Evolutionary conservation across 1,284 basidiomycete genomes (phyloP).

Genomic region (Xerocomus nothofagi): DNA sequence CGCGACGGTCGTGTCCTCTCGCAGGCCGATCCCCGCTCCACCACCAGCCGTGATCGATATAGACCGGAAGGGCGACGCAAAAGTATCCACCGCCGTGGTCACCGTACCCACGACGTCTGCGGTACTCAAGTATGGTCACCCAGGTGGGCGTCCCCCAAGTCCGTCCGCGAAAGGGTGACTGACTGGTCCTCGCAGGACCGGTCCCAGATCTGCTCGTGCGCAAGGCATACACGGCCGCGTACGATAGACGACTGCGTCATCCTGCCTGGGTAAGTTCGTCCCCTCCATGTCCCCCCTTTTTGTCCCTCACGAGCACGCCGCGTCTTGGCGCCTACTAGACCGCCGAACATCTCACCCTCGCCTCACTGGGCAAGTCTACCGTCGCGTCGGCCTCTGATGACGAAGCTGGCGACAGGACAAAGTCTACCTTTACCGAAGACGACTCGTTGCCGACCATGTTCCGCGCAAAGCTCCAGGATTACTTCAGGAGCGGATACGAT

Average conservation of each 20-base stretch:
- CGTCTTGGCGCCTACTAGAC: slow-evolving; percentile 53
- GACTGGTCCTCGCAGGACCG: slow-evolving; percentile 59
- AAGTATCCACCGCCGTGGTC: slow-evolving; percentile 27
- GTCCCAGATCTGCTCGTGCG: slow-evolving; percentile 78
- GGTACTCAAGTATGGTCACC: slow-evolving; percentile 72
- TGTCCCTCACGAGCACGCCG: not conserved
- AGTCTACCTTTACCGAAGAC: slow-evolving; percentile 89
- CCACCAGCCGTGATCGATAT: slow-evolving; percentile 39
- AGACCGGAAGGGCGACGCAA: slow-evolving; percentile 37
- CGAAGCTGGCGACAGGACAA: slow-evolving; percentile 64
- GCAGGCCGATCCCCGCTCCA: slow-evolving; percentile 19
- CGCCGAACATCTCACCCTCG: slow-evolving; percentile 85
- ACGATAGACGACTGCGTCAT: slow-evolving; percentile 89
- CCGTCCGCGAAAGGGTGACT: not conserved
- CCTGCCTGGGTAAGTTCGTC: slow-evolving; percentile 79
- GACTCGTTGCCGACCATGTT: slow-evolving; percentile 75
- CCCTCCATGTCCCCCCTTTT: not conserved
- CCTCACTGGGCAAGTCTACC: slow-evolving; percentile 62
- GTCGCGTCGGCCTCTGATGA: slow-evolving; percentile 32
- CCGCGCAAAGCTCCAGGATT: slow-evolving; percentile 85
- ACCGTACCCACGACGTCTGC: slow-evolving; percentile 28
- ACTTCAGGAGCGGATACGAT: slow-evolving; percentile 94
- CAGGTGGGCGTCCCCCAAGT: slow-evolving; percentile 44
- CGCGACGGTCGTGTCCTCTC: slow-evolving; percentile 46
- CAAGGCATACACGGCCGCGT: slow-evolving; percentile 84